A percentile compares a stretch with the other conserved stretches of the same genome.
phyloP scores from a whole-genome alignment of 129 eudicot genomes.

The Flaveria ramosissima region DNA sequence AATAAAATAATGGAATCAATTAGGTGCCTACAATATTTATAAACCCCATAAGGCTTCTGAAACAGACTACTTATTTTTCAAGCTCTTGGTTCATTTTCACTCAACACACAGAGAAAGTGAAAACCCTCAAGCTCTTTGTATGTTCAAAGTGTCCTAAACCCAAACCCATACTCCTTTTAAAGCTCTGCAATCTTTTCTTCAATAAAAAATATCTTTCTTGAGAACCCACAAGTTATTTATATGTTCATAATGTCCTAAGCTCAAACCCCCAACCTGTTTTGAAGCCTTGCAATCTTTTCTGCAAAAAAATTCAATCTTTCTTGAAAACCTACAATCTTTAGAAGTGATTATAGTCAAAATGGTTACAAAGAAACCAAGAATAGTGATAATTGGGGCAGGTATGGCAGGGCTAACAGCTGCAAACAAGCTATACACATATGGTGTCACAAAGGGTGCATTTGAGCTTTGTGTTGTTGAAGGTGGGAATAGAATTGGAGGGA shows the following conservation, averaged over 20 bases:
- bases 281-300: constrained; percentile 8
- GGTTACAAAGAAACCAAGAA: constrained; percentile 69
- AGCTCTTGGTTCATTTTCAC: constrained; percentile 1
- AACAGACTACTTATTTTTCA: constrained; percentile 10
- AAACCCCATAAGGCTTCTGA: constrained; percentile 9
- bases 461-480: constrained; percentile 85
- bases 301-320: constrained; percentile 7
- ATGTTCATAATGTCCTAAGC: constrained; percentile 21
- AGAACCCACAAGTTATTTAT: constrained; percentile 7
- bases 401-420: constrained; percentile 94
- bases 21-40: constrained; percentile 26
- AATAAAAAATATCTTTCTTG: neutral
- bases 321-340: constrained; percentile 1
- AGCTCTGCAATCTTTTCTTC: constrained; percentile 1
- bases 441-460: constrained; percentile 50
- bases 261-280: constrained; percentile 25
- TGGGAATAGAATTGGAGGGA: constrained; percentile 80
- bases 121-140: constrained; percentile 1
- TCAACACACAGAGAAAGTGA: neutral
- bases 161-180: constrained; percentile 25
- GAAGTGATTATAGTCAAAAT: constrained; percentile 35
- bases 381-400: constrained; percentile 91
- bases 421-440: constrained; percentile 66
- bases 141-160: constrained; percentile 21
- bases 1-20: constrained; percentile 24